These are phyloP conservation scores for Ophiostoma sp. DNA, from an alignment of 2,329 filamentous ascomycete genomes.

Conservation along the genomic window DNA sequence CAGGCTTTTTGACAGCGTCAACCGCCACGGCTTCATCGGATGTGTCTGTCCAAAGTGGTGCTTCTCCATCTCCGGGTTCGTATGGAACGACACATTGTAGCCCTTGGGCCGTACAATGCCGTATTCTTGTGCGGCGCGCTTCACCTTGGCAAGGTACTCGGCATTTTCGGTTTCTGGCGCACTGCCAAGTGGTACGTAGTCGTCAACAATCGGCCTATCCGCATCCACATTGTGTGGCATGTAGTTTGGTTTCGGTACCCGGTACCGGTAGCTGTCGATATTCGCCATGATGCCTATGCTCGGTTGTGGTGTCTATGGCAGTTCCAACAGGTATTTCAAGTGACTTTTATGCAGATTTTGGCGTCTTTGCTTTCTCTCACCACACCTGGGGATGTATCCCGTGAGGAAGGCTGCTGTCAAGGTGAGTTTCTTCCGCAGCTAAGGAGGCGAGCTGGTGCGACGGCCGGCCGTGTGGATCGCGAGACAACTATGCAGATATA, in stretches of 20 bases:
- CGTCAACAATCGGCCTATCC: slow-evolving; percentile 48
- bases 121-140: slow-evolving; percentile 53
- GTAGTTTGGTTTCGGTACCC: slow-evolving; percentile 56
- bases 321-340: neutral
- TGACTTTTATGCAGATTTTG: neutral
- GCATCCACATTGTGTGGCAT: slow-evolving; percentile 50
- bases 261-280: slow-evolving; percentile 47
- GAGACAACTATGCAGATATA: neutral
- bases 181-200: slow-evolving; percentile 48
- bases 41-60: slow-evolving; percentile 96
- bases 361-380: neutral
- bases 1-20: slow-evolving; percentile 91
- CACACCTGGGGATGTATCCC: neutral
- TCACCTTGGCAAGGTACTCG: slow-evolving; percentile 53
- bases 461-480: neutral
- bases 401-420: neutral
- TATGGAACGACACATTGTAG: slow-evolving; percentile 90
- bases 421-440: neutral
- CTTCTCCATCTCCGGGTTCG: slow-evolving; percentile 88
- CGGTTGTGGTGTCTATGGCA: slow-evolving; percentile 28
- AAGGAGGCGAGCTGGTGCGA: neutral
- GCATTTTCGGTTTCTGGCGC: slow-evolving; percentile 52
- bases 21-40: slow-evolving; percentile 98
- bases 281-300: slow-evolving; percentile 26
- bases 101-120: slow-evolving; percentile 75